phyloP scores from a whole-genome alignment of 1,284 basidiomycete species.

The Tausonia pullulans region DNA sequence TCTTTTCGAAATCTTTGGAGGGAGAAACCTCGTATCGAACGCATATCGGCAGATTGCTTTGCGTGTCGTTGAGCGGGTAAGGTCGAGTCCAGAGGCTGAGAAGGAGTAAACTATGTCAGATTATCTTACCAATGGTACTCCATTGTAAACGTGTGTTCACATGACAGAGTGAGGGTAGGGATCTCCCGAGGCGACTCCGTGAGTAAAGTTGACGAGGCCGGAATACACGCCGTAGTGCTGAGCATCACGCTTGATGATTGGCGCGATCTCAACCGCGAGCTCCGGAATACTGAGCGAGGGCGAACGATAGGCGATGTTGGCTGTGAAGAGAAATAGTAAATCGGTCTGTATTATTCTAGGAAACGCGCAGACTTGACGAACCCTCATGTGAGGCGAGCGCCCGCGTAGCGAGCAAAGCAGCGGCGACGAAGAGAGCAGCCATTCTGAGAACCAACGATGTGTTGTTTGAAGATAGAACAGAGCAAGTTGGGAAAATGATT shows the following conservation, averaged over 20 bases:
- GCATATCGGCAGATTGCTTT: too few species aligned
- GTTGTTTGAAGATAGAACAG: too few species aligned
- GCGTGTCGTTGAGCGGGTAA: conserved; percentile 18
- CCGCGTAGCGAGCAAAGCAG: conserved; percentile 7
- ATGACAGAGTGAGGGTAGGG: conserved; percentile 50
- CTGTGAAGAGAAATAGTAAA: neutral
- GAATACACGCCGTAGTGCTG: conserved; percentile 14
- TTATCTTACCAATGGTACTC: neutral
- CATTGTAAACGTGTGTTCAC: neutral
- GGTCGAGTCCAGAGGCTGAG: conserved; percentile 40
- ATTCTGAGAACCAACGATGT: neutral
- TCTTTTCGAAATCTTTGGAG: too few species aligned
- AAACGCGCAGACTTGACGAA: conserved; percentile 4
- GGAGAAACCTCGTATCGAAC: too few species aligned
- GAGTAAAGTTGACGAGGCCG: conserved; percentile 18
- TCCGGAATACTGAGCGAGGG: conserved; percentile 22
- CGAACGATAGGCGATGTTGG: conserved; percentile 25
- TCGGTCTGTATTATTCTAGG: too few species aligned
- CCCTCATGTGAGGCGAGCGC: conserved; percentile 2
- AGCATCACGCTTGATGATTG: too few species aligned
- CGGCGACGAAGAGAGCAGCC: neutral
- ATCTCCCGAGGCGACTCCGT: conserved; percentile 42
- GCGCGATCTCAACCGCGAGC: conserved; percentile 19
- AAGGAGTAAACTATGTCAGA: neutral
- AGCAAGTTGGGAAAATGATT: too few species aligned